A percentile compares a stretch with the other conserved stretches of the same genome.
phyloP scores from a whole-genome alignment of 2,329 filamentous ascomycete genomes.

The Chrysoporthe deuterocubensis region DNA sequence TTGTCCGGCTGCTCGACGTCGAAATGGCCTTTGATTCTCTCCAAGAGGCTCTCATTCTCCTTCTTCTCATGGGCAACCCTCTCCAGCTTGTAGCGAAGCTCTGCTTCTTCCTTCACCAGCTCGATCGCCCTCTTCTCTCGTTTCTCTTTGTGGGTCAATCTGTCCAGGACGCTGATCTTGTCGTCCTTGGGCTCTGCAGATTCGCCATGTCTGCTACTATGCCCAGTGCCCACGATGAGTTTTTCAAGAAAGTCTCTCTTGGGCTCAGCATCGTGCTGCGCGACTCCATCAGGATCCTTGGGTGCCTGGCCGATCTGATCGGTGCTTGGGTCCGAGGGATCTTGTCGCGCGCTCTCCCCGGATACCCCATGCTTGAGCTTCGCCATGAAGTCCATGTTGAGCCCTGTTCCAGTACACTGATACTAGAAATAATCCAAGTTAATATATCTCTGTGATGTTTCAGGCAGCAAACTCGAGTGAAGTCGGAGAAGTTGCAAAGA shows the following conservation, averaged over 20 bases:
- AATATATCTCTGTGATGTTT: not conserved
- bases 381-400: not conserved
- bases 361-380: not conserved
- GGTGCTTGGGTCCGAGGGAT: not conserved
- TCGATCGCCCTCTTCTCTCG: constrained; percentile 21
- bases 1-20: constrained; percentile 6
- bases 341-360: not conserved
- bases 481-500: not conserved
- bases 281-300: not conserved
- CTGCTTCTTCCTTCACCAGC: constrained; percentile 15
- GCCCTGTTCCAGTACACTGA: not conserved
- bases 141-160: constrained; percentile 22
- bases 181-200: not conserved
- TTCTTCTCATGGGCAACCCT: constrained; percentile 24
- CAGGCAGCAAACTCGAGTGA: not conserved
- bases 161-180: constrained; percentile 19
- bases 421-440: not conserved
- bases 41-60: constrained; percentile 25
- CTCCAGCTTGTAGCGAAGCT: constrained; percentile 15
- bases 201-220: constrained; percentile 7
- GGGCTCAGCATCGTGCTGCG: constrained; percentile 15
- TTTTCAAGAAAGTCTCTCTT: constrained; percentile 21
- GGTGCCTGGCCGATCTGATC: not conserved
- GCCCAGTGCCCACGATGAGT: constrained; percentile 17
- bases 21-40: constrained; percentile 20